Conservation (phyloP, 768 basidiomycete genomes). For the Pholiota conissans region DNA sequence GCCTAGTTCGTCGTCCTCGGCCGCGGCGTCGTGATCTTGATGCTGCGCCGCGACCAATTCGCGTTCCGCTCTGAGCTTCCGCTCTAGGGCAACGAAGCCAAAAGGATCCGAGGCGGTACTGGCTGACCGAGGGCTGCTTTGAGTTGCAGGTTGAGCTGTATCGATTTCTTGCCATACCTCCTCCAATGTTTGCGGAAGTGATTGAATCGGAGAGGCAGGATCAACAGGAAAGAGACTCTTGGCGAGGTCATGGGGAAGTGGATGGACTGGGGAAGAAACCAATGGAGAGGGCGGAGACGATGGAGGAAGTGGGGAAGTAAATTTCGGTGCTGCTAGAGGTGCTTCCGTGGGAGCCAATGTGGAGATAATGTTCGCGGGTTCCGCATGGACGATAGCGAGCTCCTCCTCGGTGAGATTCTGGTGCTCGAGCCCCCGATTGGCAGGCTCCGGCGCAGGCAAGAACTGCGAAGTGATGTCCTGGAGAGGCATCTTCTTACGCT, state of each 20-base stretch:
- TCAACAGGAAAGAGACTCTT: slow-evolving; percentile 1
- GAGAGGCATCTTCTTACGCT: slow-evolving; percentile 30
- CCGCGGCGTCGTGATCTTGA: slow-evolving; percentile 7
- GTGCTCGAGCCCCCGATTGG: slow-evolving; percentile 24
- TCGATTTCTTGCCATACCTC: slow-evolving; percentile 26
- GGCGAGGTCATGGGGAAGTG: neutral
- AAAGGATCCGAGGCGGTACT: slow-evolving; percentile 49
- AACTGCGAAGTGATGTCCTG: slow-evolving; percentile 36
- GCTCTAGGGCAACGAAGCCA: slow-evolving; percentile 56
- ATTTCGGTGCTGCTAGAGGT: slow-evolving; percentile 3
- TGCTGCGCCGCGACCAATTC: slow-evolving; percentile 10
- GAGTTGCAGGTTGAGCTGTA: slow-evolving; percentile 9
- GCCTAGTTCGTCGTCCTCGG: slow-evolving; percentile 20
- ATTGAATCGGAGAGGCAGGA: slow-evolving; percentile 8
- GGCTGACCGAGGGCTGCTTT: slow-evolving; percentile 10
- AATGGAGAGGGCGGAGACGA: slow-evolving; percentile 32
- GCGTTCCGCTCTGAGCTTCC: slow-evolving; percentile 46
- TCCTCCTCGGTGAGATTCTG: slow-evolving; percentile 6
- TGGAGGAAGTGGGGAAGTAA: slow-evolving; percentile 33
- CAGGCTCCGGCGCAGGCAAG: slow-evolving; percentile 26
- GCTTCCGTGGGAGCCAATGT: slow-evolving; percentile 5
- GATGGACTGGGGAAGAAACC: slow-evolving; percentile 9
- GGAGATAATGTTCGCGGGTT: slow-evolving; percentile 9
- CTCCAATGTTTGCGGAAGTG: slow-evolving; percentile 6
- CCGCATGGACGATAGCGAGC: neutral